Conservation (phyloP, 2,329 filamentous ascomycete species). For the Scedosporium dehoogii region DNA sequence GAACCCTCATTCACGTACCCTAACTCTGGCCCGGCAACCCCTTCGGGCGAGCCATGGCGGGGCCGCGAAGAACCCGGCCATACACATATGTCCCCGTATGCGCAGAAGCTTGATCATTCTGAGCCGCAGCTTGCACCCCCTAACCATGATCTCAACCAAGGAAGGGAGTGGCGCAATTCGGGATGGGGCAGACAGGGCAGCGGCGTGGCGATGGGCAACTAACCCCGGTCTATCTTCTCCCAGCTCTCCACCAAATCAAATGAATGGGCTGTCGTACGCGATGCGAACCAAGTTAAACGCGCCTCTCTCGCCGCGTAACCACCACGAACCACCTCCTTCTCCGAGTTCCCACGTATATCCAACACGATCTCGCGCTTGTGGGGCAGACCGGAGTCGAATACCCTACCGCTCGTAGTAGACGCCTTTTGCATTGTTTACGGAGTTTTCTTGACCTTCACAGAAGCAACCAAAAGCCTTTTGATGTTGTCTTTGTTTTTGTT, state of each 20-base stretch:
- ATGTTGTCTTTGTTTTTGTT: background rate
- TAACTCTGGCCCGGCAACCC: conserved; percentile 9
- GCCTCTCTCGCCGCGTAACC: background rate
- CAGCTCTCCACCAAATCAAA: background rate
- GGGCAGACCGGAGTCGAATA: background rate
- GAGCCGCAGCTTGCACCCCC: background rate
- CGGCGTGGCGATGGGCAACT: conserved; percentile 1
- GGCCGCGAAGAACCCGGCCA: background rate
- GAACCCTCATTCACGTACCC: conserved; percentile 37
- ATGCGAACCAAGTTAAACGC: background rate
- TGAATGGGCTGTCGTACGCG: too few species aligned
- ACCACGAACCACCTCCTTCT: background rate
- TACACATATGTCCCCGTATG: background rate
- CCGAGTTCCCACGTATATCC: background rate
- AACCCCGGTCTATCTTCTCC: background rate
- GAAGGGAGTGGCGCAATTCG: conserved; percentile 6
- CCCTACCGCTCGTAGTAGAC: background rate
- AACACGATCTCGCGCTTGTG: background rate
- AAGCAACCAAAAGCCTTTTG: background rate
- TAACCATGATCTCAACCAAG: background rate
- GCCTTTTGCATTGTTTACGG: background rate
- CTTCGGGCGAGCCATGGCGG: background rate
- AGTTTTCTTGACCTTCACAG: background rate
- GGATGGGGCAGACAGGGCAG: conserved; percentile 4
- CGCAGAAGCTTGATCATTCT: background rate